These are phyloP conservation scores for Verticillium nonalfalfae DNA, from an alignment of 2,329 filamentous ascomycete species.

Conservation along the genomic window DNA sequence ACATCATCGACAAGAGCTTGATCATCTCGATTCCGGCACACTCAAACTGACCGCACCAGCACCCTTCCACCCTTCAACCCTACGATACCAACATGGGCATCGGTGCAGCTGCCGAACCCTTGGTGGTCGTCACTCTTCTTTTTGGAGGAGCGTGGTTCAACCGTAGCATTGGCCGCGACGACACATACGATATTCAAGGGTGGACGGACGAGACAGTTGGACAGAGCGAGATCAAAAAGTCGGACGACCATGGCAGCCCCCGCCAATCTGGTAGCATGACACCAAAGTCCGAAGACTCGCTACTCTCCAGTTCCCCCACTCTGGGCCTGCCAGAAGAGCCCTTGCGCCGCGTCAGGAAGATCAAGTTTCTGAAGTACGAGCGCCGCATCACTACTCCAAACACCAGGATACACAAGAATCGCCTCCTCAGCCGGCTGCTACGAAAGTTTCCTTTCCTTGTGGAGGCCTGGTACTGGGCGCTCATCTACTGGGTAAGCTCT, in stretches of 20 bases:
- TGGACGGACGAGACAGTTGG: slow-evolving; percentile 5
- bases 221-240: slow-evolving; percentile 10
- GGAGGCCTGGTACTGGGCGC: slow-evolving; percentile 71
- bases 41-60: neutral
- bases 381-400: slow-evolving; percentile 52
- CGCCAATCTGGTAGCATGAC: slow-evolving; percentile 8
- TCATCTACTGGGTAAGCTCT: slow-evolving; percentile 66
- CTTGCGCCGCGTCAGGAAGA: slow-evolving; percentile 22
- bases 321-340: slow-evolving; percentile 20
- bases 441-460: slow-evolving; percentile 65
- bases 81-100: slow-evolving; percentile 25
- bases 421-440: slow-evolving; percentile 57
- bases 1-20: neutral
- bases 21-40: neutral
- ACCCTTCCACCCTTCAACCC: neutral
- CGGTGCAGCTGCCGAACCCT: slow-evolving; percentile 33
- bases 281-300: slow-evolving; percentile 7
- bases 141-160: slow-evolving; percentile 38
- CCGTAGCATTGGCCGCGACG: slow-evolving; percentile 29
- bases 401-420: slow-evolving; percentile 51
- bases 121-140: slow-evolving; percentile 33
- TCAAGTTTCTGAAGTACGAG: slow-evolving; percentile 18
- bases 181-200: slow-evolving; percentile 11
- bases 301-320: slow-evolving; percentile 16
- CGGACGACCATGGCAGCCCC: slow-evolving; percentile 27